Percentiles rank a stretch among this genome's conserved stretches.
phyloP scores from a whole-genome alignment of 2,329 filamentous ascomycete species.

The Sordariomycetes sp. region DNA sequence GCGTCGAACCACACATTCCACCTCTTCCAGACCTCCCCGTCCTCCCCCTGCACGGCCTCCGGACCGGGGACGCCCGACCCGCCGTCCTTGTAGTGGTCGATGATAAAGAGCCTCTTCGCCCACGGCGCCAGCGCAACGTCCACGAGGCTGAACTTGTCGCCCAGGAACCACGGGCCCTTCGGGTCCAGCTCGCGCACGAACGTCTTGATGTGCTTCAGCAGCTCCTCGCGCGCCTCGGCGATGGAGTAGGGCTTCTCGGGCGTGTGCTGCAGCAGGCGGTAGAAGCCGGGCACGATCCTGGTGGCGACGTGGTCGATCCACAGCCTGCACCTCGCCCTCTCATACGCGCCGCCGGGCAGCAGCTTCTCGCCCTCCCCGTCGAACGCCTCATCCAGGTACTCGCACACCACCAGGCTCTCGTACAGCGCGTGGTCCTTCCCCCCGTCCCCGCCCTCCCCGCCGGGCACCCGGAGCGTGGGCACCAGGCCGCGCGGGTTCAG shows the following conservation, averaged over 20 bases:
- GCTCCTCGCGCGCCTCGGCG: conserved; percentile 43
- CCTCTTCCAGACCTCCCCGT: conserved; percentile 49
- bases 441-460: conserved; percentile 15
- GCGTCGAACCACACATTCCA: conserved; percentile 57
- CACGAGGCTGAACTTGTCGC: conserved; percentile 51
- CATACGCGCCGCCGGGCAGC: conserved; percentile 51
- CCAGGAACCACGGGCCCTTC: conserved; percentile 53
- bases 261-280: conserved; percentile 49
- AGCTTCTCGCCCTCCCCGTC: conserved; percentile 25
- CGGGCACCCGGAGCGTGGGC: conserved; percentile 51
- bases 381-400: conserved; percentile 67
- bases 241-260: conserved; percentile 35
- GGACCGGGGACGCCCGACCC: conserved; percentile 32
- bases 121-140: conserved; percentile 65
- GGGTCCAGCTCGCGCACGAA: conserved; percentile 52
- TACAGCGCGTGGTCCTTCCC: conserved; percentile 48
- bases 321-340: conserved; percentile 53
- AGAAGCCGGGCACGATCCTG: conserved; percentile 58
- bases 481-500: conserved; percentile 66
- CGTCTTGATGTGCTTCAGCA: conserved; percentile 46
- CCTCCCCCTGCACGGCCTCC: conserved; percentile 24
- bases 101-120: conserved; percentile 60
- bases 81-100: conserved; percentile 62
- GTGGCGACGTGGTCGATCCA: conserved; percentile 66
- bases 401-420: conserved; percentile 62